phyloP scores from a whole-genome alignment of 225 moss, liverwort and hornwort genomes.

The Bryoerythrophyllum caledonicum region DNA sequence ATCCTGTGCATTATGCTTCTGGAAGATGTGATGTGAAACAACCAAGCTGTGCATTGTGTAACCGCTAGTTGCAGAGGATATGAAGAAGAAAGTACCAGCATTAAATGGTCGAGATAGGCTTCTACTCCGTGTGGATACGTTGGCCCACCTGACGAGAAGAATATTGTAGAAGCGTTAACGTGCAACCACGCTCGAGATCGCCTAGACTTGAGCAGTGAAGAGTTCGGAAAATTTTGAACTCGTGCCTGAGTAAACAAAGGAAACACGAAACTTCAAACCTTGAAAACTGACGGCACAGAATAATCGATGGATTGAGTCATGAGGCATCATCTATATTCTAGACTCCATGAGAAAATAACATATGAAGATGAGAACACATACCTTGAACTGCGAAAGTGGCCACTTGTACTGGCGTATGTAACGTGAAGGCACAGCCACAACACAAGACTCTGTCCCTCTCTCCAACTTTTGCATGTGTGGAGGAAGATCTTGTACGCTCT shows the following conservation, averaged over 20 bases:
- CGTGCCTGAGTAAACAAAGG: conserved; percentile 52
- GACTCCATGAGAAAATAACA: too few species aligned
- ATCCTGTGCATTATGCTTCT: neutral
- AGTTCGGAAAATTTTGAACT: conserved; percentile 57
- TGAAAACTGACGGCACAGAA: neutral
- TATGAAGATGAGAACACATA: conserved; percentile 28
- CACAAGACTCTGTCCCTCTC: conserved; percentile 39
- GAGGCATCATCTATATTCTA: neutral
- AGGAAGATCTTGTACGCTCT: conserved; percentile 50
- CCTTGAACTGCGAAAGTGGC: conserved; percentile 77
- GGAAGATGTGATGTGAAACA: neutral
- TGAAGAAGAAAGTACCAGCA: conserved; percentile 34
- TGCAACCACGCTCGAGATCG: conserved; percentile 48
- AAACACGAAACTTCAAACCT: neutral
- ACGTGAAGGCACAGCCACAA: conserved; percentile 50
- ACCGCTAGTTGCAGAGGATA: neutral
- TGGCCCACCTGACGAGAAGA: conserved; percentile 50
- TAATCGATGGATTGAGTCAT: neutral
- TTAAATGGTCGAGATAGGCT: conserved; percentile 50
- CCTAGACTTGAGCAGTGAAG: conserved; percentile 50
- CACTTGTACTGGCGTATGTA: conserved; percentile 72
- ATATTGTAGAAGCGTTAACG: conserved; percentile 30
- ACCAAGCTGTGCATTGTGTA: neutral
- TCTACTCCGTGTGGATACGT: conserved; percentile 62
- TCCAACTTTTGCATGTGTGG: conserved; percentile 24